Evolutionary conservation across 768 basidiomycete genomes (phyloP).

Genomic region (Lentinula edodes): DNA sequence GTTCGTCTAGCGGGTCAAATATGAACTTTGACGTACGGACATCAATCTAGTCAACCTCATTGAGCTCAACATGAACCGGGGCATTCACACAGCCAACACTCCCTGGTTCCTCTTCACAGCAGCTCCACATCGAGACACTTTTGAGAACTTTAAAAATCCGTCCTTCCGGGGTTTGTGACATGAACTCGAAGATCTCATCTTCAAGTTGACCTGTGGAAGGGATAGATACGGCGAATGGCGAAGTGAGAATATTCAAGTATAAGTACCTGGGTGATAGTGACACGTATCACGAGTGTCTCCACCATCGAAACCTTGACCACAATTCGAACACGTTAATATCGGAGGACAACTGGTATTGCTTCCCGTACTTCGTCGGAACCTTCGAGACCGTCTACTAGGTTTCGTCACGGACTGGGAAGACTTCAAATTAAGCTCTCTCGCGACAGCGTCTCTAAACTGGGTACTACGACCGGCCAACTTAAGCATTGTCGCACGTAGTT

Average conservation of each 20-base stretch:
- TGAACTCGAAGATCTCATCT: conserved; percentile 35
- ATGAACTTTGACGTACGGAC: neutral
- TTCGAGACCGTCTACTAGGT: neutral
- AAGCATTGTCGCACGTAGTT: conserved; percentile 33
- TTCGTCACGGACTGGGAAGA: conserved; percentile 4
- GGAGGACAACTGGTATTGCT: neutral
- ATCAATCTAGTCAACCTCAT: neutral
- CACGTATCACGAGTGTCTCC: conserved; percentile 8
- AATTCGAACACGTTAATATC: conserved; percentile 14
- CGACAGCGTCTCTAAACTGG: conserved; percentile 31
- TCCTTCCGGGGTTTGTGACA: conserved; percentile 29
- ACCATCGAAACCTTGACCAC: conserved; percentile 10
- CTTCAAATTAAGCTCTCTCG: conserved; percentile 26
- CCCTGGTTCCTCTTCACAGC: conserved; percentile 37
- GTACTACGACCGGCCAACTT: conserved; percentile 30
- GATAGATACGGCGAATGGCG: neutral
- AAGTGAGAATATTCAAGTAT: neutral
- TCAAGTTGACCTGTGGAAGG: conserved; percentile 27
- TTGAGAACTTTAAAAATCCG: conserved; percentile 24
- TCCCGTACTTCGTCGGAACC: neutral
- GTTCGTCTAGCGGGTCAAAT: no score
- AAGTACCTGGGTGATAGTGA: conserved; percentile 35
- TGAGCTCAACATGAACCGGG: conserved; percentile 7
- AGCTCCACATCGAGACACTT: conserved; percentile 40
- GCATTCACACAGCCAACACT: conserved; percentile 29